Conservation (phyloP, 805 yeast species). For the Candida rishiriensis region DNA sequence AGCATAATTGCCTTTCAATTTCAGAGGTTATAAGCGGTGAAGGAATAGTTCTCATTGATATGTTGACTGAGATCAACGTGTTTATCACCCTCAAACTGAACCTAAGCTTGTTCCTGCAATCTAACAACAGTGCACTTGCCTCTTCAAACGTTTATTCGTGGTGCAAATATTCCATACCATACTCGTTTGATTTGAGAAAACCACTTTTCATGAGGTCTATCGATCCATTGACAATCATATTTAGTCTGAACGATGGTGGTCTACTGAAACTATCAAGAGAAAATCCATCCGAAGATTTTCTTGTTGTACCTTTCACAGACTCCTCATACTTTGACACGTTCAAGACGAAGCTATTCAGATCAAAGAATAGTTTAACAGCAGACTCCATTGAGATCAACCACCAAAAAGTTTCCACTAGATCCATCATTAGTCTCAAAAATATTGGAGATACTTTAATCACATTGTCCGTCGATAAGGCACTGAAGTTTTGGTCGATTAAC, state of each 20-base stretch:
- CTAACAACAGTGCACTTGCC: conserved; percentile 3
- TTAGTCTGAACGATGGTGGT: conserved; percentile 75
- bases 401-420: conserved; percentile 19
- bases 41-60: conserved; percentile 42
- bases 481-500: conserved; percentile 58
- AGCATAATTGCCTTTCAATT: conserved; percentile 34
- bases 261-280: conserved; percentile 48
- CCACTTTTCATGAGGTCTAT: conserved; percentile 52
- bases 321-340: conserved; percentile 36
- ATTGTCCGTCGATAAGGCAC: conserved; percentile 46
- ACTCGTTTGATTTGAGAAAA: conserved; percentile 51
- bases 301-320: conserved; percentile 47
- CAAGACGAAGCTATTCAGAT: conserved; percentile 24
- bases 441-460: conserved; percentile 29
- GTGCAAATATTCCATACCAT: conserved; percentile 68
- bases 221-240: conserved; percentile 41
- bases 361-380: conserved; percentile 2
- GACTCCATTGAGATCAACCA: conserved; percentile 16
- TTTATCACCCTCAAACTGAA: conserved; percentile 46
- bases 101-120: conserved; percentile 37
- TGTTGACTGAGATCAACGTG: conserved; percentile 47
- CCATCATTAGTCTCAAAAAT: conserved; percentile 17
- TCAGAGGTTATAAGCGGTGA: conserved; percentile 25
- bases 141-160: conserved; percentile 42
- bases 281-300: conserved; percentile 11